Percentiles rank a stretch among this genome's conserved stretches.
Conservation (phyloP, 2,329 filamentous ascomycete species). For the Sphaceloma murrayae region DNA sequence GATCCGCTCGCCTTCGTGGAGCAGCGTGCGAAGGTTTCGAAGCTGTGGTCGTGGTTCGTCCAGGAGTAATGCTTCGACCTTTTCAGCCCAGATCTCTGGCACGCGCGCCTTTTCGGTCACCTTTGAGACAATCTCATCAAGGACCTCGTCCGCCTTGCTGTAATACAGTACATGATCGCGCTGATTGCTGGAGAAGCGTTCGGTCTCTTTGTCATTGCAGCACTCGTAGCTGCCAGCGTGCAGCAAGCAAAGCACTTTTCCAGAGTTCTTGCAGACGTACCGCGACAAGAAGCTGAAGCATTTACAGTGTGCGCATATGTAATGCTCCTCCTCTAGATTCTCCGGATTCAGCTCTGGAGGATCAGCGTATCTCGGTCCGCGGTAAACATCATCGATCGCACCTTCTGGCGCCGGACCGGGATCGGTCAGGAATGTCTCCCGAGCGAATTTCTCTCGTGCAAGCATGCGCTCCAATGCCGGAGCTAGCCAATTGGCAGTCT, state of each 20-base stretch:
- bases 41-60: constrained; percentile 77
- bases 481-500: constrained; percentile 88
- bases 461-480: constrained; percentile 74
- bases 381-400: constrained; percentile 25
- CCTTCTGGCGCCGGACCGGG: constrained; percentile 35
- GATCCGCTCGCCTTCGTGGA: constrained; percentile 93
- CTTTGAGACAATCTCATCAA: constrained; percentile 59
- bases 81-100: constrained; percentile 83
- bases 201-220: constrained; percentile 57
- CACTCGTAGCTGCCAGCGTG: constrained; percentile 76
- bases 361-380: constrained; percentile 33
- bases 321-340: constrained; percentile 76
- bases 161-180: constrained; percentile 64
- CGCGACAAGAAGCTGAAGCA: constrained; percentile 83
- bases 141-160: constrained; percentile 62
- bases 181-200: constrained; percentile 50
- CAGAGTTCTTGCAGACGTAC: constrained; percentile 72
- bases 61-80: constrained; percentile 73
- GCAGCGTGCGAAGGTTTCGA: constrained; percentile 70
- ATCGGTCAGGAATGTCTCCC: constrained; percentile 58
- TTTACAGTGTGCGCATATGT: constrained; percentile 88
- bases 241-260: constrained; percentile 70
- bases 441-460: constrained; percentile 59
- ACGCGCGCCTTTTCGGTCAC: constrained; percentile 77
- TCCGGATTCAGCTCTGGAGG: constrained; percentile 45